phyloP scores from a whole-genome alignment of 2,329 filamentous ascomycete genomes.

The Pseudocercospora vitis region DNA sequence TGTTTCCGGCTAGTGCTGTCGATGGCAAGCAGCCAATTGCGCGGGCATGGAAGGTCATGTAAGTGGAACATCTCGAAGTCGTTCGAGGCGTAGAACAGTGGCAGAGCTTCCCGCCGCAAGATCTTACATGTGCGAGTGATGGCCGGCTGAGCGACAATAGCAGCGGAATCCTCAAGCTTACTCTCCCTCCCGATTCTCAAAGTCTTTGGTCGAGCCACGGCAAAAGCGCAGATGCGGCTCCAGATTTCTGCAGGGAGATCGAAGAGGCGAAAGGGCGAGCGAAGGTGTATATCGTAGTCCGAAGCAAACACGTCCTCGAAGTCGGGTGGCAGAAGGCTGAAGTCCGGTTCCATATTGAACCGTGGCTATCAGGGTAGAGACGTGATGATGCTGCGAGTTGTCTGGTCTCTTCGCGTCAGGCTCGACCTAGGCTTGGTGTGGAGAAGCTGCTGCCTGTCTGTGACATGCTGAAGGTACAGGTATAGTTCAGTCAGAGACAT shows the following conservation, averaged over 20 bases:
- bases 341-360: conserved; percentile 18
- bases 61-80: conserved; percentile 20
- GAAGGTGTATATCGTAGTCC: conserved; percentile 8
- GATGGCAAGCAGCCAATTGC: conserved; percentile 18
- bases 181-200: conserved; percentile 19
- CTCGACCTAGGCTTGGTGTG: too few species aligned
- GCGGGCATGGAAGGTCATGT: conserved; percentile 18
- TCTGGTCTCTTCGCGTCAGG: too few species aligned
- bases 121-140: conserved; percentile 20
- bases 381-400: too few species aligned
- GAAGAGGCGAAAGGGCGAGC: conserved; percentile 22
- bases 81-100: conserved; percentile 20
- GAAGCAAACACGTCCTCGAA: conserved; percentile 20
- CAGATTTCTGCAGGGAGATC: conserved; percentile 27
- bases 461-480: too few species aligned
- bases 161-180: conserved; percentile 7
- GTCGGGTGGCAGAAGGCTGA: conserved; percentile 11
- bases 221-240: conserved; percentile 19
- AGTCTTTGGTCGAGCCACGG: conserved; percentile 10
- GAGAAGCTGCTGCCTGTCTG: too few species aligned
- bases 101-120: conserved; percentile 18
- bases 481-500: too few species aligned
- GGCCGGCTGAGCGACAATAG: conserved; percentile 17
- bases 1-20: conserved; percentile 6
- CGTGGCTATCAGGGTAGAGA: too few species aligned